Percentiles rank a stretch among this genome's conserved stretches.
phyloP scores from a whole-genome alignment of 306 rosid species.

The Aeschynomene evenia region DNA sequence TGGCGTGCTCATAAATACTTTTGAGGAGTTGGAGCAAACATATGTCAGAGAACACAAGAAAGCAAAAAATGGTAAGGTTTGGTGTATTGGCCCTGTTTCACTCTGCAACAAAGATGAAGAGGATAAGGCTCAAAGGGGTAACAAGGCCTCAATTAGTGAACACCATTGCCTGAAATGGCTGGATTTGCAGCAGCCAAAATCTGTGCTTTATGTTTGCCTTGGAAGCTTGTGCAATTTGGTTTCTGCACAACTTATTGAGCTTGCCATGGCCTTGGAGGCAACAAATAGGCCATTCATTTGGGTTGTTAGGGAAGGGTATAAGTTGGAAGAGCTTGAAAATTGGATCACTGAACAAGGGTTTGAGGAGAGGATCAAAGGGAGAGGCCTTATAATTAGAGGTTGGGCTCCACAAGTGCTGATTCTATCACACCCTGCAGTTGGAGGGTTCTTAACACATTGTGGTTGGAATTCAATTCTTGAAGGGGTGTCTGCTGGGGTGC shows the following conservation, averaged over 20 bases:
- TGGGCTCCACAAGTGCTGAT: constrained; percentile 67
- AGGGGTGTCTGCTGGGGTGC: constrained; percentile 47
- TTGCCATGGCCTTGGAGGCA: constrained; percentile 55
- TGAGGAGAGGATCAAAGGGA: constrained; percentile 45
- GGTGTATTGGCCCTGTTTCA: constrained; percentile 63
- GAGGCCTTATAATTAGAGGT: constrained; percentile 49
- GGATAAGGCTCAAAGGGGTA: constrained; percentile 46
- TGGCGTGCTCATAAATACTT: constrained; percentile 52
- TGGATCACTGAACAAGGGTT: constrained; percentile 48
- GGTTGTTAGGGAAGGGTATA: constrained; percentile 45
- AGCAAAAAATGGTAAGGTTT: constrained; percentile 30
- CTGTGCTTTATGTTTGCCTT: constrained; percentile 53
- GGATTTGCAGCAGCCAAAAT: constrained; percentile 32
- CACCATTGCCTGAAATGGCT: constrained; percentile 54
- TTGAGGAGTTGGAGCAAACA: constrained; percentile 43
- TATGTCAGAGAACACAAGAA: constrained; percentile 24
- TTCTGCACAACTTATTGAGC: constrained; percentile 34
- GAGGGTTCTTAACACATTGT: constrained; percentile 64
- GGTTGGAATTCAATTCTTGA: constrained; percentile 71
- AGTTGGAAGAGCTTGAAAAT: constrained; percentile 35
- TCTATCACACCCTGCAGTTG: constrained; percentile 47
- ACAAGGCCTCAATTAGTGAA: constrained; percentile 40
- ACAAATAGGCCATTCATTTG: constrained; percentile 57
- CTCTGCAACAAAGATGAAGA: constrained; percentile 29
- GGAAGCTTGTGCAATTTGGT: constrained; percentile 57